Percentiles rank a stretch among this genome's conserved stretches.
phyloP scores from a whole-genome alignment of 176 grass and related monocot species.

The Aegilops tauschii region DNA sequence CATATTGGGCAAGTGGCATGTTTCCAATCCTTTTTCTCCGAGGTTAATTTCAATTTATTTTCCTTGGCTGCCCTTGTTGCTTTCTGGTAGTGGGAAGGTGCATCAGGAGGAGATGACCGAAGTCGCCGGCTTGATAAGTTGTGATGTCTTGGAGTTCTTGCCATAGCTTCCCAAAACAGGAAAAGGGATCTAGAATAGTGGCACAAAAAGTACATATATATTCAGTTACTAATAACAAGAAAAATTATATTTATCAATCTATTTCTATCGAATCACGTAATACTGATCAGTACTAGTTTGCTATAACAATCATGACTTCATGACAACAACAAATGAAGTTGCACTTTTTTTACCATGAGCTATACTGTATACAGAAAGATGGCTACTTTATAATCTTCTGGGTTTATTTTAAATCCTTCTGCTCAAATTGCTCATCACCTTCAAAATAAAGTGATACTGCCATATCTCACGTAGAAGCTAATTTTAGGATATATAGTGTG shows the following conservation, averaged over 20 bases:
- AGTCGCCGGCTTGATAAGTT: constrained; percentile 1
- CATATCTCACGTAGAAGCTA: constrained; percentile 14
- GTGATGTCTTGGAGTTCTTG: constrained; percentile 34
- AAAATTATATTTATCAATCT: not conserved
- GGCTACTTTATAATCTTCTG: constrained; percentile 2
- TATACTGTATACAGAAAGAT: not conserved
- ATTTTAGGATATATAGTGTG: not conserved
- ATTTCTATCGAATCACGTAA: not conserved
- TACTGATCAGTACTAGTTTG: not conserved
- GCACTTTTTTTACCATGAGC: not conserved
- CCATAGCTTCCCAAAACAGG: constrained; percentile 53
- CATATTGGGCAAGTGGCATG: constrained; percentile 78
- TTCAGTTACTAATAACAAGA: constrained; percentile 10
- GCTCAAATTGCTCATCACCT: not conserved
- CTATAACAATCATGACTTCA: constrained; percentile 8
- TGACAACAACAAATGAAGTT: not conserved
- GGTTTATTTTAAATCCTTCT: not conserved
- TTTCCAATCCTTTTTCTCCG: constrained; percentile 71
- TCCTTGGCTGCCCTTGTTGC: constrained; percentile 33
- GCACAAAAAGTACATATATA: constrained; percentile 22
- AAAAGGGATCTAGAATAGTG: constrained; percentile 13
- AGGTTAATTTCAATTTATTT: constrained; percentile 27
- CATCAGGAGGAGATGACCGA: constrained; percentile 19
- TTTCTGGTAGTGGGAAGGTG: constrained; percentile 22
- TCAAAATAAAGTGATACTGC: constrained; percentile 1